Conservation (phyloP, 1,284 basidiomycete genomes). For the Cutaneotrichosporon cyanovorans region DNA sequence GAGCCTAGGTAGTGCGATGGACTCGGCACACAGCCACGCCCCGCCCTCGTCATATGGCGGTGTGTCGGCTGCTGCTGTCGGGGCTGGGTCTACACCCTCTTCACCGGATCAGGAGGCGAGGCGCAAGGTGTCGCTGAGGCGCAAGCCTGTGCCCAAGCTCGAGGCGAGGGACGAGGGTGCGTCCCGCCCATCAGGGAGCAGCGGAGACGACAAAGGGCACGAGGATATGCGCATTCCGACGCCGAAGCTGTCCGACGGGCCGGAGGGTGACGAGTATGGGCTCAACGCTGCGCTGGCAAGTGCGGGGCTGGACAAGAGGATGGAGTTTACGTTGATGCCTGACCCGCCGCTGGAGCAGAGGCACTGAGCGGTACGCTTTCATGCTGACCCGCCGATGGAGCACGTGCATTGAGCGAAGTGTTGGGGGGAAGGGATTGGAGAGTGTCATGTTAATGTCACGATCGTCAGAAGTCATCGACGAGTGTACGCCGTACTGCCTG, state of each 20-base stretch:
- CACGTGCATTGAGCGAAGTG: too few relatives aligned
- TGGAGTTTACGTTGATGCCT: constrained; percentile 12
- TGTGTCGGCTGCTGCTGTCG: too few relatives aligned
- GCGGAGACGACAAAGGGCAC: neutral
- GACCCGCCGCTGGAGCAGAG: constrained; percentile 12
- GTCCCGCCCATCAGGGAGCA: neutral
- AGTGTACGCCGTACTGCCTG: too few relatives aligned
- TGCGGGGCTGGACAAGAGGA: neutral
- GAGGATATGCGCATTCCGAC: neutral
- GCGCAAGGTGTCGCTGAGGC: constrained; percentile 15
- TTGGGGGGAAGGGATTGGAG: too few relatives aligned
- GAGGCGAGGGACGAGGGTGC: neutral
- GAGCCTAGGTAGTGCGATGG: neutral
- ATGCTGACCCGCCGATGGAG: too few relatives aligned
- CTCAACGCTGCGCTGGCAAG: constrained; percentile 9
- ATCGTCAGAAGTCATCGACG: too few relatives aligned
- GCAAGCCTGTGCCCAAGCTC: constrained; percentile 19
- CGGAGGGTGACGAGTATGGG: constrained; percentile 8
- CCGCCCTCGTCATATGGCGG: neutral
- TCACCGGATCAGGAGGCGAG: too few relatives aligned
- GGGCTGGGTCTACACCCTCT: too few relatives aligned
- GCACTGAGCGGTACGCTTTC: too few relatives aligned
- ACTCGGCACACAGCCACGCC: neutral
- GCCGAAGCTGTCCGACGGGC: neutral
- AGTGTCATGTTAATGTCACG: too few relatives aligned